These are phyloP conservation scores for Eucalyptus tenuipes DNA, from an alignment of 345 rosid species.

Conservation along the genomic window DNA sequence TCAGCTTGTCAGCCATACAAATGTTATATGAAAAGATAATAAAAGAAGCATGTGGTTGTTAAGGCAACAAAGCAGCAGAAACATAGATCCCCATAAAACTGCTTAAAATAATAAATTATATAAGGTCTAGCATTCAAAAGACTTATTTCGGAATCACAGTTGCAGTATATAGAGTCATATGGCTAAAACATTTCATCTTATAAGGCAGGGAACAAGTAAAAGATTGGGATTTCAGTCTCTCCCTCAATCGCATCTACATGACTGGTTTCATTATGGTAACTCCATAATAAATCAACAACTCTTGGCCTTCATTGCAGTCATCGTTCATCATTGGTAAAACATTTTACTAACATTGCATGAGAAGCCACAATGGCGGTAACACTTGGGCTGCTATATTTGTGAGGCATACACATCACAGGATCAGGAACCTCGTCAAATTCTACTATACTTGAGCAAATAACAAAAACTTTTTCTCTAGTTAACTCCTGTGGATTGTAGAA, in stretches of 20 bases:
- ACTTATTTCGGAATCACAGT: too few relatives aligned
- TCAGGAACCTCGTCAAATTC: neutral
- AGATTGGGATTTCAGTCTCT: neutral
- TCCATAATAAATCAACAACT: neutral
- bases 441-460: neutral
- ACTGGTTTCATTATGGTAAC: neutral
- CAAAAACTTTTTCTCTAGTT: neutral
- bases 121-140: too few relatives aligned
- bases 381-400: neutral
- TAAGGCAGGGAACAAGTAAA: too few relatives aligned
- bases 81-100: too few relatives aligned
- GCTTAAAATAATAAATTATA: too few relatives aligned
- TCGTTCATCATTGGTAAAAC: neutral
- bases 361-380: neutral
- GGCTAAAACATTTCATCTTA: too few relatives aligned
- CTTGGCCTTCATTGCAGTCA: neutral
- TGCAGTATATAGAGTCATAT: too few relatives aligned
- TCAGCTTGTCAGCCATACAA: neutral
- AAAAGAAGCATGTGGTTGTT: neutral
- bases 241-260: neutral
- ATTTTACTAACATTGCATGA: neutral
- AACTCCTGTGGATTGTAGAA: neutral
- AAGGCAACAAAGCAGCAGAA: neutral
- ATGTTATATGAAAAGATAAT: neutral
- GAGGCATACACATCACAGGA: neutral